Evolutionary conservation across 2,329 filamentous ascomycete genomes (phyloP).

Genomic region (Monascus ruber): DNA sequence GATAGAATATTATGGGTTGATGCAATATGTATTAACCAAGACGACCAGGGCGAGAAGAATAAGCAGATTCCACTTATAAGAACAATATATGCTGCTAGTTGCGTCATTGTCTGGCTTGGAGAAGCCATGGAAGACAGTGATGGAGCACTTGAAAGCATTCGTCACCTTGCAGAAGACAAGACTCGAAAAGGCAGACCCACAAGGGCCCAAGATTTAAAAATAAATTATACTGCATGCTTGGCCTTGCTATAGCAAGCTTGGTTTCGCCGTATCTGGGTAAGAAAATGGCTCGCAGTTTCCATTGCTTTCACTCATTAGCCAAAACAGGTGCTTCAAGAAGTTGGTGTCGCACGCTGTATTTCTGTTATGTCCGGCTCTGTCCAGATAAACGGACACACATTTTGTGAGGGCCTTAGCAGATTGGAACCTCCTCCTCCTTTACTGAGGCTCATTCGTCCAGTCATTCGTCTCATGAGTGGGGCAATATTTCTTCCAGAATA

Average conservation of each 20-base stretch:
- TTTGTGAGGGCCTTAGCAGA: not conserved
- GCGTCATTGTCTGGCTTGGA: constrained; percentile 8
- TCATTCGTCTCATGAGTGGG: not conserved
- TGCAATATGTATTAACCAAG: constrained; percentile 13
- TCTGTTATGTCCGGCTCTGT: constrained; percentile 1
- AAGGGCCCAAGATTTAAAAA: too few relatives aligned
- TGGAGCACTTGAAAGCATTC: constrained; percentile 1
- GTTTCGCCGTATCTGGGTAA: constrained; percentile 3
- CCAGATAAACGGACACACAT: not conserved
- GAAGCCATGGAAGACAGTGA: not conserved
- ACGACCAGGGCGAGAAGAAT: constrained; percentile 8
- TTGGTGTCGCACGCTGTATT: not conserved
- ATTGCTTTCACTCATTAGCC: not conserved
- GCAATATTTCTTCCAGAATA: not conserved
- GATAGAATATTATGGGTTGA: constrained; percentile 7
- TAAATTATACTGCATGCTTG: too few relatives aligned
- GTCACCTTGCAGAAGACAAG: too few relatives aligned
- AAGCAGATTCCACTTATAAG: constrained; percentile 11
- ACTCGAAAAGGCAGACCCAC: too few relatives aligned
- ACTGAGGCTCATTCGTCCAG: not conserved
- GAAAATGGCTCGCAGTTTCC: not conserved
- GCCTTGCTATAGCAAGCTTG: not conserved
- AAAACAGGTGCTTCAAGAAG: constrained; percentile 1
- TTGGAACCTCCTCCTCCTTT: not conserved
- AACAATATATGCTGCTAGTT: constrained; percentile 7